Conservation (phyloP, 371 early-diverging fungal species). For the Sporodiniella umbellata region DNA sequence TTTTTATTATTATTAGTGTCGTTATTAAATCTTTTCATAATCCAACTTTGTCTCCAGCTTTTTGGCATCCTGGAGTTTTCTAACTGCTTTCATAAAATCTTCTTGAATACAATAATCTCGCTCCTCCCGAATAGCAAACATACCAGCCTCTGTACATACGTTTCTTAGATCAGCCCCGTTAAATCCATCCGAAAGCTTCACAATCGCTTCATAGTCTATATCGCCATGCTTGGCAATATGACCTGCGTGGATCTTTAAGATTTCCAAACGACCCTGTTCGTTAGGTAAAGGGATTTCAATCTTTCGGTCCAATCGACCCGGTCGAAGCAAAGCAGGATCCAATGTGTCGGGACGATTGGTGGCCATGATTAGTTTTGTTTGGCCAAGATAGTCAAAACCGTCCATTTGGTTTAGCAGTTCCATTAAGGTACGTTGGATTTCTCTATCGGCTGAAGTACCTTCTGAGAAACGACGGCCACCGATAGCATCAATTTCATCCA, state of each 20-base stretch:
- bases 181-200: conserved; percentile 98
- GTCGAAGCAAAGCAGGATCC: conserved; percentile 96
- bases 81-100: conserved; percentile 99
- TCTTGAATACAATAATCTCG: conserved; percentile 98
- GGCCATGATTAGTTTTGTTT: conserved; percentile 99
- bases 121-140: conserved; percentile 99
- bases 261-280: conserved; percentile 91
- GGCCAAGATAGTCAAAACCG: conserved; percentile 98
- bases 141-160: conserved; percentile 99
- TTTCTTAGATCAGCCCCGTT: conserved; percentile 99
- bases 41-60: conserved; percentile 98
- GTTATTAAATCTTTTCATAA: conserved; percentile 79
- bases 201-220: conserved; percentile 96
- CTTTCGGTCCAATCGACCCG: conserved; percentile 98
- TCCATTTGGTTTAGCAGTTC: conserved; percentile 99
- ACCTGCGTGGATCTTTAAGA: conserved; percentile 96
- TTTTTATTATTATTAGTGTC: too few relatives aligned
- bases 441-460: conserved; percentile 99
- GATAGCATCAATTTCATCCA: conserved; percentile 99
- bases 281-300: conserved; percentile 97
- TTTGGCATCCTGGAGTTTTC: conserved; percentile 98
- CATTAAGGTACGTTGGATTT: conserved; percentile 99
- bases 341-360: conserved; percentile 99
- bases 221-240: conserved; percentile 96
- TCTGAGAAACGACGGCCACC: conserved; percentile 99